These are phyloP conservation scores for Citrus unshiu DNA, from an alignment of 345 rosid species.

Conservation along the genomic window DNA sequence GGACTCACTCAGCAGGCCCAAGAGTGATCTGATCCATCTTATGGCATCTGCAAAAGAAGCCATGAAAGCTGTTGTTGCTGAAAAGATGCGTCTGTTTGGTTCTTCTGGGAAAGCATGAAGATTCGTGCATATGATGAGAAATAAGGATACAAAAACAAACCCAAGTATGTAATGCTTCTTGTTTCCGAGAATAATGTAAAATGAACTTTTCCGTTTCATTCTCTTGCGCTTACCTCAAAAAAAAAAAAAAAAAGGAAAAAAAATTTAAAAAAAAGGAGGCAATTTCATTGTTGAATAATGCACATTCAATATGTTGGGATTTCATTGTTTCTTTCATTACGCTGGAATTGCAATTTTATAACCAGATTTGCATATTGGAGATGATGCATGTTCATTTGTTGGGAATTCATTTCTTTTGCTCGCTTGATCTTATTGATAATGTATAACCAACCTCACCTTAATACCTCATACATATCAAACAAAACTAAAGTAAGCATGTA, in stretches of 20 bases:
- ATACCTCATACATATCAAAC: neutral
- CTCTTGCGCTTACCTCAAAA: neutral
- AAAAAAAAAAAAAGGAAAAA: too few species aligned
- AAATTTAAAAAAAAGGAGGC: too few species aligned
- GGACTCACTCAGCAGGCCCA: conserved; percentile 51
- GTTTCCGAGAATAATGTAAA: neutral
- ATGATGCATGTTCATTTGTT: neutral
- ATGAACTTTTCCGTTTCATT: neutral
- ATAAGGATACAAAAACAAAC: too few species aligned
- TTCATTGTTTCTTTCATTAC: neutral
- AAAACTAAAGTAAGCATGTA: too few species aligned
- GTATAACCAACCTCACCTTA: neutral
- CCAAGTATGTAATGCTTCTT: neutral
- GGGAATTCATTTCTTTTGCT: neutral
- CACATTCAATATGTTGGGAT: neutral
- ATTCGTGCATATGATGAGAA: too few species aligned
- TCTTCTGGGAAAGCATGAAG: conserved; percentile 80
- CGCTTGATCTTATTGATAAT: neutral
- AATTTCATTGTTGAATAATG: neutral
- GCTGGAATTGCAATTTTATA: neutral
- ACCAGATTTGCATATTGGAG: neutral
- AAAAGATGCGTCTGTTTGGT: conserved; percentile 84
- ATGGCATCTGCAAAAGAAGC: conserved; percentile 77
- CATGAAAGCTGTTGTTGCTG: conserved; percentile 75
- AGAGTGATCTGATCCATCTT: conserved; percentile 67